Conservation (phyloP, 345 rosid genomes). For the Bretschneidera sinensis region DNA sequence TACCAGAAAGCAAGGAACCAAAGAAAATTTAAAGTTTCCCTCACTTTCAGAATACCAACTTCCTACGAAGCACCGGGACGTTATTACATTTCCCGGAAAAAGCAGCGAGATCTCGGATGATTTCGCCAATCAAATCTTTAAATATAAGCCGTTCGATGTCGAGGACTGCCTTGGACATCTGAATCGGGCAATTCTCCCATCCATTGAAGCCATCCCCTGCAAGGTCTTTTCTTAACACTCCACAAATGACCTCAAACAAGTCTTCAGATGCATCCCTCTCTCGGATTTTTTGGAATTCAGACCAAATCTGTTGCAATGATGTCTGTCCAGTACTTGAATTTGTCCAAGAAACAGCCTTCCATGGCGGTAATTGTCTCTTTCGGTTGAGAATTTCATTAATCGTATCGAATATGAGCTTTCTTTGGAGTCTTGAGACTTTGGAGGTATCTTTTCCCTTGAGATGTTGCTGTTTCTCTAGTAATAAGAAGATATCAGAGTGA, state of each 20-base stretch:
- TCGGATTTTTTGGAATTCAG: constrained; percentile 52
- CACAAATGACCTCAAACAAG: constrained; percentile 58
- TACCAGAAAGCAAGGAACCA: too few relatives aligned
- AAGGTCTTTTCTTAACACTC: constrained; percentile 69
- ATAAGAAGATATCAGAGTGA: constrained; percentile 48
- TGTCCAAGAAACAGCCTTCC: constrained; percentile 32
- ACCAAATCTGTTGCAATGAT: constrained; percentile 54
- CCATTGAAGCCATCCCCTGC: constrained; percentile 48
- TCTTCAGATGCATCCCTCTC: constrained; percentile 48
- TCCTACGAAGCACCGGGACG: constrained; percentile 41
- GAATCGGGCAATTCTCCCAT: constrained; percentile 61
- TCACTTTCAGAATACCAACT: constrained; percentile 67
- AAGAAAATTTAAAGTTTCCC: too few relatives aligned
- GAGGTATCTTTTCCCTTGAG: constrained; percentile 54
- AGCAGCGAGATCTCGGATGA: constrained; percentile 58
- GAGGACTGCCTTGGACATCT: constrained; percentile 70
- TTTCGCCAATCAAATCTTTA: constrained; percentile 82
- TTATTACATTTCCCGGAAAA: constrained; percentile 23
- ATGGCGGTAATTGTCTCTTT: constrained; percentile 47
- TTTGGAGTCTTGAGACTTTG: constrained; percentile 41
- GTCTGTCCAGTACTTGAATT: constrained; percentile 13
- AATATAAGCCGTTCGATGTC: constrained; percentile 75
- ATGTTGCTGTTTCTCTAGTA: constrained; percentile 73
- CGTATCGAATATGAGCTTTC: constrained; percentile 70
- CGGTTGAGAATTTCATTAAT: constrained; percentile 52